Conservation (phyloP, 345 rosid genomes). For the Camelina sativa region DNA sequence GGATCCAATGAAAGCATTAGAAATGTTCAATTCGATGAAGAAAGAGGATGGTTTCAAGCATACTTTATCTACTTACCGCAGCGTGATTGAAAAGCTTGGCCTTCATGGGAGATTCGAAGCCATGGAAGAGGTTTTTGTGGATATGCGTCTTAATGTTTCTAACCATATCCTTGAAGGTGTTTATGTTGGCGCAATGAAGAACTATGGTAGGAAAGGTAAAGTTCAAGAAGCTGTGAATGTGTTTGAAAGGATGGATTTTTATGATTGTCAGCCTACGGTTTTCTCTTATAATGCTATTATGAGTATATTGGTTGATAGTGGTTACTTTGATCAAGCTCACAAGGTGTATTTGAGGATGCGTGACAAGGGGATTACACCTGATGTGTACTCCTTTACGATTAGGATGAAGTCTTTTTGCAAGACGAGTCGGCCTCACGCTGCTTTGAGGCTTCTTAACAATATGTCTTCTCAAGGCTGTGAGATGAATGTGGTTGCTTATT, state of each 20-base stretch:
- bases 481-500: constrained; percentile 73
- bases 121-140: constrained; percentile 68
- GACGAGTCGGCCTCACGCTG: constrained; percentile 79
- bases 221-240: constrained; percentile 82
- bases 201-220: constrained; percentile 75
- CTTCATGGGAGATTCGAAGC: constrained; percentile 72
- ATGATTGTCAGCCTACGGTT: constrained; percentile 68
- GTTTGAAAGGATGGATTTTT: constrained; percentile 96
- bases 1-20: constrained; percentile 70
- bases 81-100: constrained; percentile 78
- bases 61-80: constrained; percentile 67
- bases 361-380: constrained; percentile 66
- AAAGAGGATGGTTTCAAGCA: constrained; percentile 75
- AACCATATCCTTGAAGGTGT: constrained; percentile 73
- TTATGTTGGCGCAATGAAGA: constrained; percentile 71
- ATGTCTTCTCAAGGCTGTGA: constrained; percentile 82
- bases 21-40: constrained; percentile 76
- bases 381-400: constrained; percentile 79
- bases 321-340: constrained; percentile 76
- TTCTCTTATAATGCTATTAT: constrained; percentile 77
- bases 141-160: constrained; percentile 56
- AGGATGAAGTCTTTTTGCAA: constrained; percentile 89
- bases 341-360: constrained; percentile 89
- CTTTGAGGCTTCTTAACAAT: constrained; percentile 78
- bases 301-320: constrained; percentile 78